Conservation (phyloP, 2,329 filamentous ascomycete species). For the Didymosphaeria variabile region DNA sequence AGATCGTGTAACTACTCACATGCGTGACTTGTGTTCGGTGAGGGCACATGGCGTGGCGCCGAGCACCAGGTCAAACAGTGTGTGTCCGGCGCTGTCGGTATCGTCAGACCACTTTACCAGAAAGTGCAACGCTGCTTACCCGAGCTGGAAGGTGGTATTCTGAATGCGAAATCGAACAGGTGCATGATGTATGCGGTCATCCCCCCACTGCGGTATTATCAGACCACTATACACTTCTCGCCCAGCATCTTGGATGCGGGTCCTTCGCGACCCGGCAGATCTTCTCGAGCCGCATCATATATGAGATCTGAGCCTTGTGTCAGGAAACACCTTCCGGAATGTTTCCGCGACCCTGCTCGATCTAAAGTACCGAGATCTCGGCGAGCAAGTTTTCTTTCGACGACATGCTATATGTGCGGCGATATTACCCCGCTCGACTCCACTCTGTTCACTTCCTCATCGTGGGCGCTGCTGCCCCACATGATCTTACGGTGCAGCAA, state of each 20-base stretch:
- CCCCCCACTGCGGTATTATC: constrained; percentile 8
- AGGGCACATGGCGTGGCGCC: constrained; percentile 3
- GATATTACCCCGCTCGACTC: neutral
- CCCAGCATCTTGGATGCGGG: constrained; percentile 3
- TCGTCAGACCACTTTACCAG: constrained; percentile 10
- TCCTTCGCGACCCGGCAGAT: neutral
- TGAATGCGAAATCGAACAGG: neutral
- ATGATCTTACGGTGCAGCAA: no score
- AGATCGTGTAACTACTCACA: no score
- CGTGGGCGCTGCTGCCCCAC: no score
- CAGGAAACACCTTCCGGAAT: no score
- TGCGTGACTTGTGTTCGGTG: no score
- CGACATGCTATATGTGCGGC: constrained; percentile 10
- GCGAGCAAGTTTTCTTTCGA: neutral
- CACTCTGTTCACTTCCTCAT: no score
- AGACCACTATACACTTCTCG: constrained; percentile 15
- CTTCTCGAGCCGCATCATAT: neutral
- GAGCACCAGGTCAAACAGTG: constrained; percentile 1
- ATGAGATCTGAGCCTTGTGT: neutral
- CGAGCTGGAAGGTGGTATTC: neutral
- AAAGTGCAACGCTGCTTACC: neutral
- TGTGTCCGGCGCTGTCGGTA: neutral
- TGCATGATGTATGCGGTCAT: neutral
- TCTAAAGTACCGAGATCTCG: neutral
- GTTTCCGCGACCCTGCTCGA: no score